These are phyloP conservation scores for Jasminum sambac DNA, from an alignment of 257 asterid genomes.

Conservation along the genomic window DNA sequence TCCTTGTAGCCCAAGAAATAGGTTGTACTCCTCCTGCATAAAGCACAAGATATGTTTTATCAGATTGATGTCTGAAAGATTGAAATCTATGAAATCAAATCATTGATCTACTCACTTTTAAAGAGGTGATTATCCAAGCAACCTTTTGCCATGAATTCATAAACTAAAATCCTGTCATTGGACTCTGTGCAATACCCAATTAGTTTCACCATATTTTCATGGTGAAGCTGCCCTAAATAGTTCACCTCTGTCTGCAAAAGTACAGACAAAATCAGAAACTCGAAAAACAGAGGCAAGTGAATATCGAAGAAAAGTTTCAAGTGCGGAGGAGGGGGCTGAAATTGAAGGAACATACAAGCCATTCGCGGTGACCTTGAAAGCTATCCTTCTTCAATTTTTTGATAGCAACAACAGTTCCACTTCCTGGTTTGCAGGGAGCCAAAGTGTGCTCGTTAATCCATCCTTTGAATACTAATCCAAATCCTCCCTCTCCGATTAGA, in stretches of 20 bases:
- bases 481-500: conserved; percentile 55
- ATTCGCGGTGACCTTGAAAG: conserved; percentile 54
- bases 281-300: too few relatives aligned
- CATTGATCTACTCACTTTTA: conserved; percentile 30
- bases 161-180: conserved; percentile 42
- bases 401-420: conserved; percentile 45
- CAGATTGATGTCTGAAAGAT: not conserved
- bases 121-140: conserved; percentile 54
- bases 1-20: conserved; percentile 48
- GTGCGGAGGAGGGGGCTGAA: too few relatives aligned
- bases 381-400: conserved; percentile 44
- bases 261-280: not conserved
- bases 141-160: conserved; percentile 53
- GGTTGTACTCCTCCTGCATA: conserved; percentile 52
- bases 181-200: conserved; percentile 46
- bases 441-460: conserved; percentile 45
- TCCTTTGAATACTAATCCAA: conserved; percentile 50
- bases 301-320: too few relatives aligned
- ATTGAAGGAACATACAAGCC: conserved; percentile 43
- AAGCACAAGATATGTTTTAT: too few relatives aligned
- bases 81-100: not conserved
- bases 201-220: conserved; percentile 48
- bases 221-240: conserved; percentile 41
- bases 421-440: conserved; percentile 46
- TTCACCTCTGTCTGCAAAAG: conserved; percentile 40